Percentiles rank a stretch among this genome's conserved stretches.
These are phyloP conservation scores for Penicillium verhagenii DNA, from an alignment of 495 filamentous ascomycete species.

Conservation along the genomic window DNA sequence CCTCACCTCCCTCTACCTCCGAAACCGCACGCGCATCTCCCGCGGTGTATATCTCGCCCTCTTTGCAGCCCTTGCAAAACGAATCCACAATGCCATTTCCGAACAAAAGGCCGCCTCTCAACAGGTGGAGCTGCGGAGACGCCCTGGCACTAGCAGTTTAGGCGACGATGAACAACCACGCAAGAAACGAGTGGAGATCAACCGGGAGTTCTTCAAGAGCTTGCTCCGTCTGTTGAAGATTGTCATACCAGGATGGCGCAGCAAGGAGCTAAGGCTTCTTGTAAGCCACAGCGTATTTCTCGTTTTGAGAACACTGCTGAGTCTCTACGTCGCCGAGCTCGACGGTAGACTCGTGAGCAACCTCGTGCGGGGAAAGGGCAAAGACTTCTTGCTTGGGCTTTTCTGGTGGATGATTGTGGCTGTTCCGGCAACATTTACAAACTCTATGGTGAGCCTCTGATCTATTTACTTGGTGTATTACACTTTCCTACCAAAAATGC, in stretches of 20 bases:
- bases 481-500: not conserved
- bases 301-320: constrained; percentile 84
- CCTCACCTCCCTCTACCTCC: constrained; percentile 73
- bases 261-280: constrained; percentile 82
- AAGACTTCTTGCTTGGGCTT: constrained; percentile 82
- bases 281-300: constrained; percentile 86
- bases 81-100: constrained; percentile 84
- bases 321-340: constrained; percentile 92
- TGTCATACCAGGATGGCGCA: constrained; percentile 84
- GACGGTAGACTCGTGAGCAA: constrained; percentile 90
- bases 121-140: constrained; percentile 61
- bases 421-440: constrained; percentile 96
- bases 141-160: constrained; percentile 54
- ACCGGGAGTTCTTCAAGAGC: constrained; percentile 91
- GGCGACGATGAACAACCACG: constrained; percentile 49
- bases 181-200: constrained; percentile 83
- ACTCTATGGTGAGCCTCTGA: constrained; percentile 81
- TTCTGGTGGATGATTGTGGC: constrained; percentile 99
- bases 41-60: constrained; percentile 90
- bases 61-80: constrained; percentile 81
- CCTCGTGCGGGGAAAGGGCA: constrained; percentile 86
- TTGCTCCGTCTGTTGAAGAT: constrained; percentile 78
- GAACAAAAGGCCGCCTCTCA: constrained; percentile 91
- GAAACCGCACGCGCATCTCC: constrained; percentile 84
- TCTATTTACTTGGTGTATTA: not conserved